phyloP scores from a whole-genome alignment of 2,329 filamentous ascomycete genomes.

The Macroventuria anomochaeta region DNA sequence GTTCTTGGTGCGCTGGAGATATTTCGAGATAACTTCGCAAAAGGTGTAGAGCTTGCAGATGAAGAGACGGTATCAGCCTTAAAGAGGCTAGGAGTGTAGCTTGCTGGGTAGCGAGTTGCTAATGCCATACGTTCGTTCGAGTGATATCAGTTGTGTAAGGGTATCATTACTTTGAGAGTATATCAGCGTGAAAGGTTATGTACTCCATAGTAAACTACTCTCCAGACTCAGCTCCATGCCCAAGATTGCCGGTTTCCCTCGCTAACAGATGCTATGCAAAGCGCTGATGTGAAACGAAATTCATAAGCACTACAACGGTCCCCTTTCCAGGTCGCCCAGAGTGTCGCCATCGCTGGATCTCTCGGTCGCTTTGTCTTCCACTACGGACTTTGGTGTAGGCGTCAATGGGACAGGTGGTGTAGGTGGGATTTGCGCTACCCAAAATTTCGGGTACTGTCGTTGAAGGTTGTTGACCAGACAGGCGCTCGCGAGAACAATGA shows the following conservation, averaged over 20 bases:
- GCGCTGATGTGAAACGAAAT: background rate
- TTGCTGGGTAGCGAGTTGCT: too few species aligned
- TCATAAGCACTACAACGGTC: constrained; percentile 9
- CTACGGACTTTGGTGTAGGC: constrained; percentile 18
- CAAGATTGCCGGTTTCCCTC: background rate
- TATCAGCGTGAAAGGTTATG: too few species aligned
- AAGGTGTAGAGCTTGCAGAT: background rate
- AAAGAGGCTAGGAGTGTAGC: too few species aligned
- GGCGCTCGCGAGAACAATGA: constrained; percentile 50
- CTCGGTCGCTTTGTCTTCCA: constrained; percentile 18
- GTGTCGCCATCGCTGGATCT: constrained; percentile 21
- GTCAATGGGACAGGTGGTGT: constrained; percentile 21
- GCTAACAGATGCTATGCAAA: background rate
- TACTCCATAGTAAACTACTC: too few species aligned
- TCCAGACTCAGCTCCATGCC: too few species aligned
- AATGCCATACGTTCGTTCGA: too few species aligned
- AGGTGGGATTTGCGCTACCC: constrained; percentile 51
- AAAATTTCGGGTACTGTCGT: constrained; percentile 55
- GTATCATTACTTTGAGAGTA: too few species aligned
- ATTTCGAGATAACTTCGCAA: background rate
- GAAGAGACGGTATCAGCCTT: background rate
- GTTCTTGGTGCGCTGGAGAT: background rate
- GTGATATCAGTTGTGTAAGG: too few species aligned
- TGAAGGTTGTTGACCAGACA: constrained; percentile 54
- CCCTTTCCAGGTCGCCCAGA: constrained; percentile 28